Base-by-base conservation (phyloP, 2,329 filamentous ascomycete genomes). In the Aspergillus felis region DNA sequence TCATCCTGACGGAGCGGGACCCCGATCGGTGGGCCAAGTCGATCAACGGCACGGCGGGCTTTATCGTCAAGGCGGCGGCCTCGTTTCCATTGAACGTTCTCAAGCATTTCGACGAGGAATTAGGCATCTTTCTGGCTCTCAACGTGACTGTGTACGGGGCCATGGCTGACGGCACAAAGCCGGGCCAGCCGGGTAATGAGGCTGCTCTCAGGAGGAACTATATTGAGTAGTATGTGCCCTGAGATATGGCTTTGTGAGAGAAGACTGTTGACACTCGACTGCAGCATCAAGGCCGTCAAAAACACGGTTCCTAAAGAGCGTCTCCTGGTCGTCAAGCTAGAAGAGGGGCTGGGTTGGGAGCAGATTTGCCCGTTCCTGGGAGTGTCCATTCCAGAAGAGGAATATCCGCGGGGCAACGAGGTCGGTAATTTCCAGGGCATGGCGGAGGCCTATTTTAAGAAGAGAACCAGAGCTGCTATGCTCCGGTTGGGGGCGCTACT, bases 281-380 rank as follows among this genome's bases (percentile, higher is more conserved):
- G 9, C 42, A 68, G 66, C 27, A 67, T 68, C 32, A 57, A 58
- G 25, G 42, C 9, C 17, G 63, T 55, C 1, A 68, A 68, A 28
- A 54, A 55, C 9, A 60, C 50, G 2, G 58, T 68, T 5, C 64
- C 65, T 0, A 58, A 61, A 10, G 64, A 67, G 9, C 61, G 64
- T 4, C 49, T 65, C 0, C 60, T 60, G 17, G 51, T 63, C 0
- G 58, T 68, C 49, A 50, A 57, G 24, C 58, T 68, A 3, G 64
- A 67, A 22, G 61, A 67, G 9, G 65, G 60, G 14, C 52, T 66
- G 8, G 65, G 59, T 12, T 67, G 65, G 66, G 61, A 66, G 7
- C 49, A 59, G 1, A 66, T 68, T 22, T 68, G 66, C n/a, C 64
- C 65, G 3, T 68, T 66, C 51, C 35, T 68, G 1, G 61, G 24